Base-by-base conservation (phyloP, 2,329 filamentous ascomycete species). In the Ophiostoma perfectum region DNA sequence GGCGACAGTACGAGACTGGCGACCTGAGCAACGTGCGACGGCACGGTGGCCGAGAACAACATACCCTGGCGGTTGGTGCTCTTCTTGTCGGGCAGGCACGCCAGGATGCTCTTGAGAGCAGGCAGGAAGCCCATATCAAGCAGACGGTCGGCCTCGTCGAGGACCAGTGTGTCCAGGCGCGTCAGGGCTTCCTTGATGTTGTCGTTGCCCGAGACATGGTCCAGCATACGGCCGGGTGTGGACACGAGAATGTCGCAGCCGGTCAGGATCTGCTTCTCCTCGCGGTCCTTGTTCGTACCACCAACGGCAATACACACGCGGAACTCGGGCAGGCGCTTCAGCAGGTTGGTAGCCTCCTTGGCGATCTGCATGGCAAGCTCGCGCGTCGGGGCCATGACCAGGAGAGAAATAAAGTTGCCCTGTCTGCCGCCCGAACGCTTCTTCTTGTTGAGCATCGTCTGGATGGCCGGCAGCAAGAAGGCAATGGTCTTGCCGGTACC, bases 401-500 rank as follows among this genome's bases (percentile, higher is more conserved):
- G 81, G 2, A 88, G 79, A 14, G 85, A 84, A 45, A 89, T 80
- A 75, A 77, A 82, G 71, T 74, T 76, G 45, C 60, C 52, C 38
- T 68, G 55, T 47, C 39, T n/a, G 1, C 77, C 41, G 68, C 67
- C 74, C 9, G 71, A 68, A 14, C 73, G 72, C 38, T 73, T 70
- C 11, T 36, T 60, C 69, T 76, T 77, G 65, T 78, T 78, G 73
- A 94, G 81, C 74, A 95, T 88, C 70, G 86, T 90, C 76, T 95
- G 90, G 47, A 96, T 80, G n/a, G 91, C 84, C n/a, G 92, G 92
- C 3, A 95, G 80, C 47, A 96, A 82, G 79, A 96, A 96, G 64
- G 90, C 92, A 68, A 95, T 78, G 0, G 92, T 96, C 80, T 96
- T 96, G 73, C 92, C 92, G 0, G 92, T 96, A 72, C 92, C 92